phyloP scores from a whole-genome alignment of 352 stramenopile species.

The Phytophthora pistaciae region DNA sequence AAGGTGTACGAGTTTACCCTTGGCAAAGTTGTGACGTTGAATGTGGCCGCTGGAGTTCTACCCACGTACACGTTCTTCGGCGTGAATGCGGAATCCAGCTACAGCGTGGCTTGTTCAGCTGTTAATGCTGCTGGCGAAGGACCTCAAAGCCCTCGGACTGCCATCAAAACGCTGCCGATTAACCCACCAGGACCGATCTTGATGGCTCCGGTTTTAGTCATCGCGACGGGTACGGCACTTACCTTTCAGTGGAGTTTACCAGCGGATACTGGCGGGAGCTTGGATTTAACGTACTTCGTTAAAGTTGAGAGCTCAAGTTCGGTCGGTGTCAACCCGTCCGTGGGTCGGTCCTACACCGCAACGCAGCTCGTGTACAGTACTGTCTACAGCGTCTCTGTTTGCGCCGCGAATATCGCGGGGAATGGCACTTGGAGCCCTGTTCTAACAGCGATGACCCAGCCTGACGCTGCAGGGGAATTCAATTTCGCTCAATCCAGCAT shows the following conservation, averaged over 20 bases:
- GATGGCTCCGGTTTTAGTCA: conserved; percentile 32
- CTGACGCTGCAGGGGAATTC: conserved; percentile 65
- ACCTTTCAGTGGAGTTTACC: conserved; percentile 46
- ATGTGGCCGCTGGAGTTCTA: conserved; percentile 12
- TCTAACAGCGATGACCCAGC: conserved; percentile 39
- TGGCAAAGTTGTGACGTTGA: conserved; percentile 17
- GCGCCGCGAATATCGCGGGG: conserved; percentile 43
- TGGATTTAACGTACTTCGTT: conserved; percentile 43
- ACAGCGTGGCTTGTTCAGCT: conserved; percentile 49
- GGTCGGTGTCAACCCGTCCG: conserved; percentile 15
- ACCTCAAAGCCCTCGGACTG: conserved; percentile 20
- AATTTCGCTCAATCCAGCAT: conserved; percentile 36
- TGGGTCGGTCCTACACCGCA: conserved; percentile 12
- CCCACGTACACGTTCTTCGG: conserved; percentile 41
- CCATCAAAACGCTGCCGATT: conserved; percentile 40
- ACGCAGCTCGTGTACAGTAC: conserved; percentile 46
- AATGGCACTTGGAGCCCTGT: conserved; percentile 45
- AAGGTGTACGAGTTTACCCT: conserved; percentile 52
- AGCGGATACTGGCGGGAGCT: conserved; percentile 53
- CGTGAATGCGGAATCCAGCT: conserved; percentile 38
- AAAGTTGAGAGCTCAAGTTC: conserved; percentile 18
- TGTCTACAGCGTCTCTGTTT: conserved; percentile 46
- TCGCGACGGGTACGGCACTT: conserved; percentile 47
- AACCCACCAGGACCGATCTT: conserved; percentile 48
- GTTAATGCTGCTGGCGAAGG: conserved; percentile 54